A percentile compares a stretch with the other conserved stretches of the same genome.
Evolutionary conservation across 306 rosid genomes (phyloP).

Genomic region (Glycine tomentella): DNA sequence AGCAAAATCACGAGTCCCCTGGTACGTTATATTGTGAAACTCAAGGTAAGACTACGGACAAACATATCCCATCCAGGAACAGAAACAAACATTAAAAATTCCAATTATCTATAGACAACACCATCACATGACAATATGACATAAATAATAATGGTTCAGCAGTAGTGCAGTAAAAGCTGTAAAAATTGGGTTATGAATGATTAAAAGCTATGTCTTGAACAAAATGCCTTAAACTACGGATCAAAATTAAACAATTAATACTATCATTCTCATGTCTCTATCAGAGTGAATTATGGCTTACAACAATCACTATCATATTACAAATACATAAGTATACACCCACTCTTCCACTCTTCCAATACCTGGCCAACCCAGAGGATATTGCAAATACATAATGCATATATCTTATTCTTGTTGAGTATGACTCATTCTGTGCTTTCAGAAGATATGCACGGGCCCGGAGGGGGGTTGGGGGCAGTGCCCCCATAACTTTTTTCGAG

Average conservation of each 20-base stretch:
- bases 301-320: neutral
- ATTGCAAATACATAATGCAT: neutral
- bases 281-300: neutral
- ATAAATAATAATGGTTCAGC: neutral
- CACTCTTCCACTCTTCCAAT: neutral
- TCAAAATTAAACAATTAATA: neutral
- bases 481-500: too few species aligned
- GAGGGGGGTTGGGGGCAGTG: too few species aligned
- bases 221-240: neutral
- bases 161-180: too few species aligned
- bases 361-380: neutral
- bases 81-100: slow-evolving; percentile 25
- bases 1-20: slow-evolving; percentile 98
- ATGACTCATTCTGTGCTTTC: too few species aligned
- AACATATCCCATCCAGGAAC: slow-evolving; percentile 33
- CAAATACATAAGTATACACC: too few species aligned
- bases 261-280: slow-evolving; percentile 9
- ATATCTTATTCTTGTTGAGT: neutral
- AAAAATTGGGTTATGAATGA: too few species aligned
- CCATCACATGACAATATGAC: neutral
- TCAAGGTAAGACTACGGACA: slow-evolving; percentile 52
- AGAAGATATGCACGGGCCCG: too few species aligned
- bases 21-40: slow-evolving; percentile 33
- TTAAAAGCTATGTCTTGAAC: neutral
- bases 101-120: slow-evolving; percentile 20